Conservation (phyloP, 2,329 filamentous ascomycete species). For the Scorias spongiosa region DNA sequence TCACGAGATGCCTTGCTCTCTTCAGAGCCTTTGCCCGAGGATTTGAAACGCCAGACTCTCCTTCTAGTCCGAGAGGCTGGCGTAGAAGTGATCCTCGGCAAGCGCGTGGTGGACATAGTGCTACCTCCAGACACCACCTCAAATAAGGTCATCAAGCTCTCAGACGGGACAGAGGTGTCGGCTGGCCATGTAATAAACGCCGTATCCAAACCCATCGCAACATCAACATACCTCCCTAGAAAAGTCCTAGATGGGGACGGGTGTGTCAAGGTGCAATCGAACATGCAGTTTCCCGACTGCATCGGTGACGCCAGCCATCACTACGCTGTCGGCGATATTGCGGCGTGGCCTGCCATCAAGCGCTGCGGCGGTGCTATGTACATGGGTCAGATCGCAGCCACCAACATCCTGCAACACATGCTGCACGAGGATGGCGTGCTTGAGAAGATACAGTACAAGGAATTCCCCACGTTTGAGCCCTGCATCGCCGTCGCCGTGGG, state of each 20-base stretch:
- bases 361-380: conserved; percentile 63
- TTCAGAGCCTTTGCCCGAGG: too few species aligned
- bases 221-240: conserved; percentile 46
- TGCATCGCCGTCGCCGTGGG: conserved; percentile 61
- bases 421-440: conserved; percentile 23
- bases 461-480: conserved; percentile 35
- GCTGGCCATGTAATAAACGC: too few species aligned
- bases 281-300: conserved; percentile 36
- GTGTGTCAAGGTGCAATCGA: conserved; percentile 38
- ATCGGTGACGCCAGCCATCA: conserved; percentile 45
- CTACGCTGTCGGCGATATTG: conserved; percentile 56
- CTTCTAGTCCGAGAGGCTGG: too few species aligned
- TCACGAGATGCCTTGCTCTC: too few species aligned
- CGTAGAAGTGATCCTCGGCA: too few species aligned
- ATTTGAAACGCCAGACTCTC: too few species aligned
- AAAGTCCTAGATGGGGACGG: conserved; percentile 47
- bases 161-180: too few species aligned
- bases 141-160: too few species aligned
- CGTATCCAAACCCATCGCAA: conserved; percentile 22
- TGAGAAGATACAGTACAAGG: conserved; percentile 12
- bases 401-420: conserved; percentile 53
- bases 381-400: conserved; percentile 50
- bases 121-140: too few species aligned
- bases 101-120: too few species aligned
- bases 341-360: conserved; percentile 63